phyloP scores from a whole-genome alignment of 495 filamentous ascomycete genomes.

The Talaromyces wortmannii region DNA sequence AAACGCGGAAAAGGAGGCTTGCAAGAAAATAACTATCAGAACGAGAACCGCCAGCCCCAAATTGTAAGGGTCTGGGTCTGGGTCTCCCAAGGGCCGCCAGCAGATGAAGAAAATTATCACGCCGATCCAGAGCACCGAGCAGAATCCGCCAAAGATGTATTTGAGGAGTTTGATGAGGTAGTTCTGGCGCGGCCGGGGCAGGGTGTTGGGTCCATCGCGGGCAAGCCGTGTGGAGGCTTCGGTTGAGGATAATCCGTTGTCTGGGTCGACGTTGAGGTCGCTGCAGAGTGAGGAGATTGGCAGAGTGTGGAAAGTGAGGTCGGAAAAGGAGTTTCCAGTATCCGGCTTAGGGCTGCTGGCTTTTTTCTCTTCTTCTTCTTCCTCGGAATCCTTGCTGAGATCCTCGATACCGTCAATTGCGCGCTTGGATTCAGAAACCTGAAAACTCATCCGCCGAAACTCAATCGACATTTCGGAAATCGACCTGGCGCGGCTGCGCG shows the following conservation, averaged over 20 bases:
- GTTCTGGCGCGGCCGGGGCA: constrained; percentile 47
- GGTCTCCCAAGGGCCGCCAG: constrained; percentile 64
- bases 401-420: not conserved
- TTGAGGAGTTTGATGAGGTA: constrained; percentile 43
- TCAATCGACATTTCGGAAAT: constrained; percentile 11
- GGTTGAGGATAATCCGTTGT: constrained; percentile 42
- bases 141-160: constrained; percentile 67
- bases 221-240: constrained; percentile 32
- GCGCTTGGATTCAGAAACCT: constrained; percentile 32
- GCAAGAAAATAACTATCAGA: constrained; percentile 55
- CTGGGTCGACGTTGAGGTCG: constrained; percentile 41
- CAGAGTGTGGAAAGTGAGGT: constrained; percentile 50
- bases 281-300: constrained; percentile 42
- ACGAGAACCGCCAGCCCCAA: constrained; percentile 61
- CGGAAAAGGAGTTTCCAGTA: constrained; percentile 12
- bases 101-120: constrained; percentile 59
- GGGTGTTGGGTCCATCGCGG: constrained; percentile 50
- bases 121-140: constrained; percentile 55
- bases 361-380: not conserved
- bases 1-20: constrained; percentile 63
- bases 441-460: constrained; percentile 39
- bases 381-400: not conserved
- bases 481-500: not conserved
- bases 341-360: not conserved
- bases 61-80: constrained; percentile 52